Conservation (phyloP, 1,139 yeast genomes). For the Saccharomyces hybrid region DNA sequence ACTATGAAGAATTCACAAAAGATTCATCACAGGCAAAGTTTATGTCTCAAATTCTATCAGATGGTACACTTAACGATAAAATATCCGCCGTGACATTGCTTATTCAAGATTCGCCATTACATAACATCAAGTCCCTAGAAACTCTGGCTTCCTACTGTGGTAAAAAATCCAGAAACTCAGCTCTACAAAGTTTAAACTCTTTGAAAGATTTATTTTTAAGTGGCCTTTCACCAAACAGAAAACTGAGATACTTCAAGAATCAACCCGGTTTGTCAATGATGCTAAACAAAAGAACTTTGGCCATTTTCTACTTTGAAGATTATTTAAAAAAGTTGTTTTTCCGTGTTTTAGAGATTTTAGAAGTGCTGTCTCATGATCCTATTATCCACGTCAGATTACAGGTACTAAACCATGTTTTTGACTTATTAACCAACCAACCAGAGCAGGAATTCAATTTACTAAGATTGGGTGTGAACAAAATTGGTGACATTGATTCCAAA, state of each 20-base stretch:
- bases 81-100: conserved; percentile 88
- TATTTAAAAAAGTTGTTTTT: conserved; percentile 72
- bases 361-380: conserved; percentile 72
- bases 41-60: conserved; percentile 77
- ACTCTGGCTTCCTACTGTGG: conserved; percentile 70
- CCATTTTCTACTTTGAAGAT: conserved; percentile 83
- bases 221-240: conserved; percentile 81
- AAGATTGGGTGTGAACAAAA: conserved; percentile 82
- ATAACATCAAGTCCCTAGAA: conserved; percentile 77
- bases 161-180: conserved; percentile 93
- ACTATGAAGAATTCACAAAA: conserved; percentile 69
- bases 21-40: conserved; percentile 83
- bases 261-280: conserved; percentile 51
- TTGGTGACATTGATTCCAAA: conserved; percentile 88
- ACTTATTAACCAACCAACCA: conserved; percentile 78
- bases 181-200: conserved; percentile 84
- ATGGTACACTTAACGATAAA: conserved; percentile 94
- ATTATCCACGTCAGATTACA: conserved; percentile 81
- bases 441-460: conserved; percentile 93
- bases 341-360: conserved; percentile 57
- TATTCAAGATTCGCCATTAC: conserved; percentile 92
- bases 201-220: conserved; percentile 74
- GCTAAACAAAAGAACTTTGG: conserved; percentile 49
- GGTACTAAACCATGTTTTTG: conserved; percentile 69
- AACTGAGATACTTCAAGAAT: conserved; percentile 70